Evolutionary conservation across 2,329 filamentous ascomycete genomes (phyloP).

Genomic region (Colletotrichum agaves): DNA sequence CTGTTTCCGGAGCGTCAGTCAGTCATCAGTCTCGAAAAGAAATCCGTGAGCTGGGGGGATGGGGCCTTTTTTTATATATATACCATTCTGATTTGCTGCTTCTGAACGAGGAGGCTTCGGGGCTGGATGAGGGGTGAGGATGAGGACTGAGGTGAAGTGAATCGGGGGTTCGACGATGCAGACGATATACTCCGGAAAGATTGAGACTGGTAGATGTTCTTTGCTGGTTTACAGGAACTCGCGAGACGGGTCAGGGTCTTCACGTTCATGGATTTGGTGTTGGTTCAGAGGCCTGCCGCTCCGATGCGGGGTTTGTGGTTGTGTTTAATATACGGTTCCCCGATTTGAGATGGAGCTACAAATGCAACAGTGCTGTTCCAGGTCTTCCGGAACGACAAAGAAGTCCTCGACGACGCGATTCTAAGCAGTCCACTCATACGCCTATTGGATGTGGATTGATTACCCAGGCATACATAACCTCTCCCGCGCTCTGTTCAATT

Average conservation of each 20-base stretch:
- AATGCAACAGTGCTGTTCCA: too few relatives aligned
- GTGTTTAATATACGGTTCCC: too few relatives aligned
- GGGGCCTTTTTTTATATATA: too few relatives aligned
- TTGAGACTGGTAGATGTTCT: background rate
- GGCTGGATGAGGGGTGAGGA: background rate
- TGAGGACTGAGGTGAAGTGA: background rate
- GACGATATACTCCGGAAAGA: slow-evolving; percentile 5
- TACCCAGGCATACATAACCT: background rate
- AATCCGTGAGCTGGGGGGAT: too few relatives aligned
- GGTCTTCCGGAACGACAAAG: too few relatives aligned
- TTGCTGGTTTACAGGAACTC: background rate
- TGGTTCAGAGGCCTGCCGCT: too few relatives aligned
- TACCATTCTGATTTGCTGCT: slow-evolving; percentile 32
- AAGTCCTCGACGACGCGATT: background rate
- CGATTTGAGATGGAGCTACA: too few relatives aligned
- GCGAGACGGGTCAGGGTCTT: slow-evolving; percentile 10
- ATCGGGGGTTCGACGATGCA: background rate
- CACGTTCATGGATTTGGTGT: slow-evolving; percentile 2
- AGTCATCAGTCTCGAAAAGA: too few relatives aligned
- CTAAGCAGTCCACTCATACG: background rate
- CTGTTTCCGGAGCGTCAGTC: slow-evolving; percentile 13
- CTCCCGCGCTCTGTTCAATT: background rate
- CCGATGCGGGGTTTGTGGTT: too few relatives aligned
- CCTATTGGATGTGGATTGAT: background rate
- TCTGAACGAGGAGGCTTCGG: background rate